Conservation (phyloP, 148 eudicot species). For the Diospyros lotus region DNA sequence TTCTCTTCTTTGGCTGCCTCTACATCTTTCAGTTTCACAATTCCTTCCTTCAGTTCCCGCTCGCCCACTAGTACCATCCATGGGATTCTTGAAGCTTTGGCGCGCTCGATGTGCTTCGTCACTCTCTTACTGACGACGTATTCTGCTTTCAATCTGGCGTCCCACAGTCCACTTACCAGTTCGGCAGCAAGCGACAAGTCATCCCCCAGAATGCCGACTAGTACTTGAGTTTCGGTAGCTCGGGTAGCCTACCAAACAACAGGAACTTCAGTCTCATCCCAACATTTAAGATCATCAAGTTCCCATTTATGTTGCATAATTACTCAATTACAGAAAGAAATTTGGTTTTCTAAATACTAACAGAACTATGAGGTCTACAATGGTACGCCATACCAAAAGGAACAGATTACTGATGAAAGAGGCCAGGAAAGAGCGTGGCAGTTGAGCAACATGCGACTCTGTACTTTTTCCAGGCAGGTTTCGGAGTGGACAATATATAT, state of each 20-base stretch:
- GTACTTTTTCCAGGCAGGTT: neutral
- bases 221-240: constrained; percentile 85
- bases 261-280: neutral
- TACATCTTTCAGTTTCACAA: constrained; percentile 63
- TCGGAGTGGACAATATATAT: too few relatives aligned
- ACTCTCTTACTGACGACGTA: constrained; percentile 48
- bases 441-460: neutral
- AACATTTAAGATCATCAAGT: neutral
- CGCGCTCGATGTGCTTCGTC: constrained; percentile 68
- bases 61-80: constrained; percentile 78
- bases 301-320: neutral
- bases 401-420: neutral
- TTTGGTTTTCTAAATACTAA: neutral
- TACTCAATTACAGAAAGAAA: neutral
- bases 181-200: constrained; percentile 66
- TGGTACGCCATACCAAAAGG: neutral
- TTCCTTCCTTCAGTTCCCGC: constrained; percentile 53
- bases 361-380: neutral
- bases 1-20: constrained; percentile 40
- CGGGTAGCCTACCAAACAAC: constrained; percentile 51
- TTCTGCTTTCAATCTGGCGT: constrained; percentile 67
- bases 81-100: constrained; percentile 67
- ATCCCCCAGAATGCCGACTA: constrained; percentile 69
- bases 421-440: neutral
- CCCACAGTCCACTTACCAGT: constrained; percentile 67